A percentile compares a stretch with the other conserved stretches of the same genome.
These are phyloP conservation scores for Cymbopogon citratus DNA, from an alignment of 176 grass and related monocot genomes.

Conservation along the genomic window DNA sequence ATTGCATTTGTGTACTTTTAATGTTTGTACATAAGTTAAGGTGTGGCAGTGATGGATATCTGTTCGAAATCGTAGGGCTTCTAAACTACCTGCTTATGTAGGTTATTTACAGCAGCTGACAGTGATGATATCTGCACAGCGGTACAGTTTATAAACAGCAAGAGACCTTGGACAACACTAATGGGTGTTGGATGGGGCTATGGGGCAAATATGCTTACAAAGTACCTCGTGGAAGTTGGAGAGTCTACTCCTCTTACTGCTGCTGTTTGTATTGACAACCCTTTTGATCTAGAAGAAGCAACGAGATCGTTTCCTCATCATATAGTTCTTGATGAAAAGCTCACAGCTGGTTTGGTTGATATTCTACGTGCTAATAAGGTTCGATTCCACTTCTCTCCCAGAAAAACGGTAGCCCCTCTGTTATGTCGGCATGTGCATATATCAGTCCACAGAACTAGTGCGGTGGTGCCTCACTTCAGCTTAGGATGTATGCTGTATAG, in stretches of 20 bases:
- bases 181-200: slow-evolving; percentile 81
- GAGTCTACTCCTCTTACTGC: slow-evolving; percentile 85
- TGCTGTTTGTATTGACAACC: slow-evolving; percentile 84
- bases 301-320: slow-evolving; percentile 67
- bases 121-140: slow-evolving; percentile 82
- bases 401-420: not conserved
- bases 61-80: too few species aligned
- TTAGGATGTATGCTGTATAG: not conserved
- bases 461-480: not conserved
- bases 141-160: slow-evolving; percentile 53
- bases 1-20: too few species aligned
- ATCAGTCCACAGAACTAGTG: not conserved
- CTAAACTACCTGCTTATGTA: slow-evolving; percentile 49
- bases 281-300: slow-evolving; percentile 86
- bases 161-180: slow-evolving; percentile 81
- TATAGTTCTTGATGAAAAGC: slow-evolving; percentile 60
- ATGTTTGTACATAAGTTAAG: too few species aligned
- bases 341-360: slow-evolving; percentile 70
- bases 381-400: slow-evolving; percentile 1
- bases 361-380: slow-evolving; percentile 92
- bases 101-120: slow-evolving; percentile 99
- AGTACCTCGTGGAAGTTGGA: slow-evolving; percentile 86
- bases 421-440: not conserved
- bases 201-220: slow-evolving; percentile 93
- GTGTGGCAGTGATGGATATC: too few species aligned